These are phyloP conservation scores for Cercophora samala DNA, from an alignment of 495 filamentous ascomycete species.

Conservation along the genomic window DNA sequence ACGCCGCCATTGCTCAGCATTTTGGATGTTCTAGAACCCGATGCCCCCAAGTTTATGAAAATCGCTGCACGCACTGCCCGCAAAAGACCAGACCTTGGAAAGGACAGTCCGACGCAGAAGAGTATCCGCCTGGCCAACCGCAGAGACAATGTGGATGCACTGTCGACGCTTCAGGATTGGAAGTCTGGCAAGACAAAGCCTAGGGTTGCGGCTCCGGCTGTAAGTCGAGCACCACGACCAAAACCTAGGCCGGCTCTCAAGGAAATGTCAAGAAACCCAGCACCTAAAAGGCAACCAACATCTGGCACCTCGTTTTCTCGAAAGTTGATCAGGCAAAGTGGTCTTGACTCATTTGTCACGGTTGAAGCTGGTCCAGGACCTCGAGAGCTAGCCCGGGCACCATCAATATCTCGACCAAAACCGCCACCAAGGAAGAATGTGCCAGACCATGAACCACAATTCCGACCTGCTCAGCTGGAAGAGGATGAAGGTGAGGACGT, in stretches of 20 bases:
- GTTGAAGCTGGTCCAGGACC: constrained; percentile 10
- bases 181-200: constrained; percentile 63
- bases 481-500: constrained; percentile 32
- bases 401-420: constrained; percentile 10
- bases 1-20: constrained; percentile 60
- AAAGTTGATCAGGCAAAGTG: constrained; percentile 34
- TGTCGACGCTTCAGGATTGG: constrained; percentile 68
- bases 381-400: background rate
- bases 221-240: constrained; percentile 21
- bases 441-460: constrained; percentile 6
- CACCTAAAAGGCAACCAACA: constrained; percentile 10
- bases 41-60: constrained; percentile 68
- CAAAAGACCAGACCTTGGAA: constrained; percentile 58
- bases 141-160: constrained; percentile 72
- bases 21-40: constrained; percentile 63
- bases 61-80: constrained; percentile 71
- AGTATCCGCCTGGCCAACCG: constrained; percentile 66
- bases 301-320: constrained; percentile 21
- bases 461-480: constrained; percentile 50
- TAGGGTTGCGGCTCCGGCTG: constrained; percentile 30
- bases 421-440: background rate
- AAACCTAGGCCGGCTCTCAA: constrained; percentile 26
- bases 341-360: constrained; percentile 35
- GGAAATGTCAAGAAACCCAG: constrained; percentile 33
- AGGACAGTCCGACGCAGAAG: constrained; percentile 73